Conservation (phyloP, 106 monocot genomes). For the Apostasia ramifera region DNA sequence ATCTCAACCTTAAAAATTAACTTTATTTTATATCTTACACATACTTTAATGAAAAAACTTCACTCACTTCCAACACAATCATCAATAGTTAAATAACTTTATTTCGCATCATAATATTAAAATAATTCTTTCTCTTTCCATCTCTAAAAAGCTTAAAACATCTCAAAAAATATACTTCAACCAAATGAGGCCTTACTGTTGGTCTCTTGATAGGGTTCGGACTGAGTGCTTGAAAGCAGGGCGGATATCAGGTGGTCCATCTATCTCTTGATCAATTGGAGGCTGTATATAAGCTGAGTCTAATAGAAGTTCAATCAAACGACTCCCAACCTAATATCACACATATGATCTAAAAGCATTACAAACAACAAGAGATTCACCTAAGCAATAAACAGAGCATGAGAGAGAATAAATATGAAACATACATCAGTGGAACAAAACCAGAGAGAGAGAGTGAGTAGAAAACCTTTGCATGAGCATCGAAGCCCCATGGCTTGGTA, state of each 20-base stretch:
- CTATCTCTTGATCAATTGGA: slow-evolving; percentile 63
- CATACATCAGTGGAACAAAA: not conserved
- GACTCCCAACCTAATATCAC: slow-evolving; percentile 72
- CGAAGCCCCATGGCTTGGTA: slow-evolving; percentile 72
- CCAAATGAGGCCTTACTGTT: slow-evolving; percentile 31
- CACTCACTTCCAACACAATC: no score
- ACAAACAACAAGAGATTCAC: not conserved
- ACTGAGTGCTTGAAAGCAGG: slow-evolving; percentile 78
- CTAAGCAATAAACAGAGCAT: not conserved
- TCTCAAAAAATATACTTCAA: no score
- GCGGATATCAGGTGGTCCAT: slow-evolving; percentile 80
- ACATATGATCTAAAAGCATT: not conserved
- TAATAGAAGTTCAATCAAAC: slow-evolving; percentile 82
- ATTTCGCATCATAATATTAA: no score
- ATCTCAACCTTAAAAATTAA: no score
- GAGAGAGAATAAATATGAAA: not conserved
- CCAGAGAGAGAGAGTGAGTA: not conserved
- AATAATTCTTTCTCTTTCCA: no score
- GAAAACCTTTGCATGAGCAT: slow-evolving; percentile 71
- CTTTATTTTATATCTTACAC: no score
- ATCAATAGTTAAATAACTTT: no score
- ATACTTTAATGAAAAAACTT: no score
- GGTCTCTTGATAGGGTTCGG: slow-evolving; percentile 33
- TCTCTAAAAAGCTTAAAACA: no score
- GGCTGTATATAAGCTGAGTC: slow-evolving; percentile 90